Percentiles rank a stretch among this genome's conserved stretches.
phyloP scores from a whole-genome alignment of 2,329 filamentous ascomycete species.

The Fusarium sp. region DNA sequence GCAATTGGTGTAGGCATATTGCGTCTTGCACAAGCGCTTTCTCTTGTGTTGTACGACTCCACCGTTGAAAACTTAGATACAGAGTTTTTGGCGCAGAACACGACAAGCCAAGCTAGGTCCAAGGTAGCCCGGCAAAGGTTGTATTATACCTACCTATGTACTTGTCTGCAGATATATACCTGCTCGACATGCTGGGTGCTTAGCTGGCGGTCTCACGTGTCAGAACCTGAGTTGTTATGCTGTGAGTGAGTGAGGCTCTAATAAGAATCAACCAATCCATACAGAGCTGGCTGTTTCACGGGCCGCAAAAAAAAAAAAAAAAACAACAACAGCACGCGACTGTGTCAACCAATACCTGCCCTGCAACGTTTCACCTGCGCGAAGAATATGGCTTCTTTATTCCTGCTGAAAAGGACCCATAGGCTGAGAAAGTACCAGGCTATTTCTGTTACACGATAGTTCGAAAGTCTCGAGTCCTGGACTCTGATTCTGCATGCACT shows the following conservation, averaged over 20 bases:
- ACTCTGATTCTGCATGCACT: background rate
- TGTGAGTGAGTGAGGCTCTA: slow-evolving; percentile 4
- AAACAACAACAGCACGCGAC: slow-evolving; percentile 24
- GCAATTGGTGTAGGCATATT: slow-evolving; percentile 25
- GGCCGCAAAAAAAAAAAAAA: slow-evolving; percentile 21
- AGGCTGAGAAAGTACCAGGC: background rate
- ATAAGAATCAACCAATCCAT: slow-evolving; percentile 22
- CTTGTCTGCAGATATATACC: background rate
- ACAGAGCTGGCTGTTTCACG: slow-evolving; percentile 24
- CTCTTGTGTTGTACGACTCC: background rate
- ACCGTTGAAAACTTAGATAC: background rate
- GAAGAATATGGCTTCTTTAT: background rate
- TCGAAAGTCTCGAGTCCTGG: background rate
- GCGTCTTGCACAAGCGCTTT: slow-evolving; percentile 19
- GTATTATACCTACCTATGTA: background rate
- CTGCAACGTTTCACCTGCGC: slow-evolving; percentile 18
- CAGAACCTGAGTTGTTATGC: background rate
- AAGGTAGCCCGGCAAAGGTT: background rate
- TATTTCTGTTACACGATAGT: slow-evolving; percentile 8
- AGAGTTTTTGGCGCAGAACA: background rate
- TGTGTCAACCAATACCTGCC: background rate
- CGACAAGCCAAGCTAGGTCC: background rate
- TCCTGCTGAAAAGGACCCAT: background rate
- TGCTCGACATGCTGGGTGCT: background rate
- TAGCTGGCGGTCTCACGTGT: slow-evolving; percentile 37